A percentile compares a stretch with the other conserved stretches of the same genome.
Evolutionary conservation across 2,329 filamentous ascomycete genomes (phyloP).

Genomic region (Purpureocillium takamizusanense): DNA sequence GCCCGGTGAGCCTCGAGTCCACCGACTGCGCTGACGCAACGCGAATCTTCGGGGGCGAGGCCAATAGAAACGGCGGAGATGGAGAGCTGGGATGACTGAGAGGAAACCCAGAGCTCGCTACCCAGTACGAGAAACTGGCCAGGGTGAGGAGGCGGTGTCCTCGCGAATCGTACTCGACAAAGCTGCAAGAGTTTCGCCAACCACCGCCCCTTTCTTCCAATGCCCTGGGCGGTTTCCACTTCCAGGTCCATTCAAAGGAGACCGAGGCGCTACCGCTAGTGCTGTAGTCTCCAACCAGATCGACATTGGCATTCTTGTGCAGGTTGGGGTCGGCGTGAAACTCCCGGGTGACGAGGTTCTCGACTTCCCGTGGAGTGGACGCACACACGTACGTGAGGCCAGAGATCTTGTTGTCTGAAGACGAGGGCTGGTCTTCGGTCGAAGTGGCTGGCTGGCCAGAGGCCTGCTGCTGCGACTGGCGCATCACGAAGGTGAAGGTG

Average conservation of each 20-base stretch:
- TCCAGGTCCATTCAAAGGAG: slow-evolving; percentile 93
- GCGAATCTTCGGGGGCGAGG: slow-evolving; percentile 66
- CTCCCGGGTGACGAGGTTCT: slow-evolving; percentile 87
- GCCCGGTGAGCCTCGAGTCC: slow-evolving; percentile 69
- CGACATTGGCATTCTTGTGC: slow-evolving; percentile 94
- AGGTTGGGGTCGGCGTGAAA: slow-evolving; percentile 96
- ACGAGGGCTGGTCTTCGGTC: slow-evolving; percentile 37
- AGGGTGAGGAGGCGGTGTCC: slow-evolving; percentile 83
- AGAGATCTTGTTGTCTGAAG: slow-evolving; percentile 67
- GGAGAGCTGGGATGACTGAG: slow-evolving; percentile 55
- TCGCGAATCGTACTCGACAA: slow-evolving; percentile 93
- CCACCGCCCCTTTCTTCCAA: slow-evolving; percentile 78
- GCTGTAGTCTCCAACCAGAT: slow-evolving; percentile 83
- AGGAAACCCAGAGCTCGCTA: slow-evolving; percentile 54
- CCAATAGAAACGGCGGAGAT: slow-evolving; percentile 64
- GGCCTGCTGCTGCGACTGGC: slow-evolving; percentile 33
- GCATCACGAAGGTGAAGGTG: slow-evolving; percentile 81
- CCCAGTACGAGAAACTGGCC: slow-evolving; percentile 91
- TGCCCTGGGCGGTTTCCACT: slow-evolving; percentile 82
- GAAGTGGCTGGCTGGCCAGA: slow-evolving; percentile 26
- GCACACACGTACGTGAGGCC: slow-evolving; percentile 90
- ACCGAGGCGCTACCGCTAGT: slow-evolving; percentile 78
- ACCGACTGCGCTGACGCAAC: slow-evolving; percentile 82
- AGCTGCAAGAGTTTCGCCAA: slow-evolving; percentile 94
- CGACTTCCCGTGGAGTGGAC: slow-evolving; percentile 75